Evolutionary conservation across 2,329 filamentous ascomycete genomes (phyloP).

Genomic region (Alternaria brassicae): DNA sequence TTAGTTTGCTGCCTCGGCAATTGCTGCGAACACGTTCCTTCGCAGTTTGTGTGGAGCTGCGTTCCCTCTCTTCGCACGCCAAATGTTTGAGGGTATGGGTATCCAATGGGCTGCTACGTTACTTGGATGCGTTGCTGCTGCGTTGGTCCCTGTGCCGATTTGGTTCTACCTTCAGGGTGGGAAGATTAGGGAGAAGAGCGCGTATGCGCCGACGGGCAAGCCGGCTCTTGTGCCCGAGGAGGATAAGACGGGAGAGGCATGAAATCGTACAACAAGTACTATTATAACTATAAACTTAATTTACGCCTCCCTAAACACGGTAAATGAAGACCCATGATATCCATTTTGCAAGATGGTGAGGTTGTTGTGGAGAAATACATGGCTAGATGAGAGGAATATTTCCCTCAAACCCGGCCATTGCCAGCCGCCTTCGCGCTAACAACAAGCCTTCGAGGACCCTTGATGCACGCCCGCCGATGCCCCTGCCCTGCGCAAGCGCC

Average conservation of each 20-base stretch:
- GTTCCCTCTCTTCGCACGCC: slow-evolving; percentile 63
- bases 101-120: slow-evolving; percentile 57
- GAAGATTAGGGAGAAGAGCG: slow-evolving; percentile 54
- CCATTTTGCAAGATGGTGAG: neutral
- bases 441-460: neutral
- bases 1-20: slow-evolving; percentile 61
- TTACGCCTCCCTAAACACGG: neutral
- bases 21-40: slow-evolving; percentile 64
- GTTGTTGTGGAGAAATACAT: no score
- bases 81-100: slow-evolving; percentile 64
- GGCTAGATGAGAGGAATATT: neutral
- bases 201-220: slow-evolving; percentile 51
- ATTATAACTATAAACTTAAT: neutral
- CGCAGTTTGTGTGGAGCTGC: slow-evolving; percentile 59
- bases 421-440: neutral
- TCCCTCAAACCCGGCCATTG: neutral
- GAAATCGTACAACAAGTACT: no score
- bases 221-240: slow-evolving; percentile 15
- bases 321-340: neutral
- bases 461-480: neutral
- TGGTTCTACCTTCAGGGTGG: slow-evolving; percentile 55
- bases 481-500: slow-evolving; percentile 12
- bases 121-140: slow-evolving; percentile 53
- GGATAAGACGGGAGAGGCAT: neutral
- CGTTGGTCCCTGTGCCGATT: slow-evolving; percentile 56